Evolutionary conservation across 177 flowering plant species (phyloP), one percentile per base, ranked within the genome.

Genomic region (Telopea speciosissima): DNA sequence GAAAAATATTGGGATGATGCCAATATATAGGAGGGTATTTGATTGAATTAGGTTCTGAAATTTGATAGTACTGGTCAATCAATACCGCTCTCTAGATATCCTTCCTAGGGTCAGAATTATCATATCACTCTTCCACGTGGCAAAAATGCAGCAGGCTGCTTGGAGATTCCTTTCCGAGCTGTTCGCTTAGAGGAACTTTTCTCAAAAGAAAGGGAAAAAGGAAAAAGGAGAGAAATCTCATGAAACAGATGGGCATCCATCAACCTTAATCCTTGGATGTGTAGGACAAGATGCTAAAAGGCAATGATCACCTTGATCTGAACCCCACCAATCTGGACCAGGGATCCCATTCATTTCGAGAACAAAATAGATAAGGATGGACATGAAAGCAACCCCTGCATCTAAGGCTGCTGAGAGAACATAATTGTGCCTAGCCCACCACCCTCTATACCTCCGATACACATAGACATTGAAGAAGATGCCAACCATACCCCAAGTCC

Each of bases 301-400:
- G 56, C 89, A 89, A 24, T 85, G 87, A 68, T 89, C 91, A 42
- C 62, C 79, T 5, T 72, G 3, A 1, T 72, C 74, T 68, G 76
- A 31, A 3, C 89, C 88, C 93, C 93, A 87, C 90, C 90, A 87
- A 0, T 23, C 26, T 16, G 73, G 33, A 11, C 88, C 87, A 68
- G 70, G 44, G 8, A 81, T 76, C 6, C 78, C 83, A 7, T 66
- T 68, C 8, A 40, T 16, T 44, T 81, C 83, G n/a, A 87, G 54
- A 3, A 82, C 67, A 54, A 85, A 83, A 67, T 81, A 86, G 40
- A 63, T 24, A 1, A 87, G 63, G 0, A 83, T 70, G 0, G 76
- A 86, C 88, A 85, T 80, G 59, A 74, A 74, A 45, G 77, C 65
- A 25, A 69, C 49, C 63, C 77, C 77, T 1, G 69, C 60, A 22